Conservation (phyloP, 176 grass and related monocot species). For the Ensete ventricosum region DNA sequence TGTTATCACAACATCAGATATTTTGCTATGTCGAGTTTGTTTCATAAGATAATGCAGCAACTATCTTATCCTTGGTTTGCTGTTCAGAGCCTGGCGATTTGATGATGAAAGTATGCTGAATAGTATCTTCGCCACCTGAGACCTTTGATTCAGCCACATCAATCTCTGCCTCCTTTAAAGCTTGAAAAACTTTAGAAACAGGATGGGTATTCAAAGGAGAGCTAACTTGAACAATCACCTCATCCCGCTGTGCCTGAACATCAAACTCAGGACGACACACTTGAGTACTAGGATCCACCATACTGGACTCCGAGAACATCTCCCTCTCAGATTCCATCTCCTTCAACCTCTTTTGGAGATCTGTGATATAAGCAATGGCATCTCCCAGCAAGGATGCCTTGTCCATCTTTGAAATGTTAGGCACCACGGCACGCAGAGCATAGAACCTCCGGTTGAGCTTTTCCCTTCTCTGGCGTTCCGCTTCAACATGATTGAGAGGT, state of each 20-base stretch:
- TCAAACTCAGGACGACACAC: conserved; percentile 47
- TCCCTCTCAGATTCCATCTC: conserved; percentile 88
- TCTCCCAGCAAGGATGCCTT: conserved; percentile 83
- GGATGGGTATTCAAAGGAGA: conserved; percentile 64
- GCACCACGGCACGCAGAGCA: conserved; percentile 71
- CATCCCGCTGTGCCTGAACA: conserved; percentile 63
- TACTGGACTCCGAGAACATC: conserved; percentile 29
- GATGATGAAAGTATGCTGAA: conserved; percentile 61
- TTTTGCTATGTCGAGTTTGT: conserved; percentile 24
- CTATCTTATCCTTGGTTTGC: conserved; percentile 77
- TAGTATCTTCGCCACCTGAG: background rate
- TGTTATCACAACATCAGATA: background rate
- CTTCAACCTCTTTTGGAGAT: conserved; percentile 87
- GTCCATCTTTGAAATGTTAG: conserved; percentile 97
- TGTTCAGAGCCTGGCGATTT: conserved; percentile 64
- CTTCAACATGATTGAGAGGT: conserved; percentile 90
- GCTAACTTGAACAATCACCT: conserved; percentile 64
- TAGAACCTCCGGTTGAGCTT: conserved; percentile 94
- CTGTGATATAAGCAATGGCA: conserved; percentile 74
- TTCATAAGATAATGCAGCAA: conserved; percentile 43
- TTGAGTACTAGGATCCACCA: conserved; percentile 32
- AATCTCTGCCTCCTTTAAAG: conserved; percentile 72
- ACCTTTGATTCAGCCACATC: conserved; percentile 56
- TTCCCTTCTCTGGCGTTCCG: conserved; percentile 90
- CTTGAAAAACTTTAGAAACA: conserved; percentile 49